Base-by-base conservation (phyloP, 257 asterid genomes). In the Jaltomata sinuosa region DNA sequence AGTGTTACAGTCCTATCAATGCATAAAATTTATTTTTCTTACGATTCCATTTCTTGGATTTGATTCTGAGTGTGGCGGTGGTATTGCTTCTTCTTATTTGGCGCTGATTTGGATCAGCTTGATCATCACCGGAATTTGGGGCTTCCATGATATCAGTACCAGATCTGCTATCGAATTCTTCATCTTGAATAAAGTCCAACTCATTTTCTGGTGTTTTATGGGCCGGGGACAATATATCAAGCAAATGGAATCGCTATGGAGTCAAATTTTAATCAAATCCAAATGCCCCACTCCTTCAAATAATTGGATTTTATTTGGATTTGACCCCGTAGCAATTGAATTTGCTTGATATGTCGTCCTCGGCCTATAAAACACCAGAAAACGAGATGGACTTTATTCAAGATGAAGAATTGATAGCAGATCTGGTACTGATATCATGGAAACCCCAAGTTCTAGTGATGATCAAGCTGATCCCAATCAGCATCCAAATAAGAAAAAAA, bases 31-130 rank as follows among this genome's bases (percentile, higher is more conserved):
- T n/a, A n/a, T n/a, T n/a, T n/a, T n/a, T n/a, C n/a, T n/a, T n/a
- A n/a, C n/a, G n/a, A n/a, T n/a, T n/a, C n/a, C n/a, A n/a, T n/a
- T n/a, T n/a, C n/a, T n/a, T 87, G 91, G 89, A 91, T 93, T 87
- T 93, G 97, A 42, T 88, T 92, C 88, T 92, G 94, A 0, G 95
- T 90, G 79, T 93, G 97, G 87, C 97, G 96, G 77, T 93, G 97
- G 38, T 93, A 92, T 5, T 92, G 91, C 87, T 93, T 92, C 91
- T 89, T 92, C 87, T 90, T 93, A 34, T 84, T 87, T 14, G 93
- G 93, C 94, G 92, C 62, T 89, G 91, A 72, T 91, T 93, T 3
- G 97, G 94, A 86, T 90, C 40, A 36, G 40, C 97, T 85, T 90
- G 93, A 49, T 93, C 95, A 31, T 90, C 97, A 4, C 93, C 93